phyloP scores from a whole-genome alignment of 2,329 filamentous ascomycete species.

The Helotiales sp. region DNA sequence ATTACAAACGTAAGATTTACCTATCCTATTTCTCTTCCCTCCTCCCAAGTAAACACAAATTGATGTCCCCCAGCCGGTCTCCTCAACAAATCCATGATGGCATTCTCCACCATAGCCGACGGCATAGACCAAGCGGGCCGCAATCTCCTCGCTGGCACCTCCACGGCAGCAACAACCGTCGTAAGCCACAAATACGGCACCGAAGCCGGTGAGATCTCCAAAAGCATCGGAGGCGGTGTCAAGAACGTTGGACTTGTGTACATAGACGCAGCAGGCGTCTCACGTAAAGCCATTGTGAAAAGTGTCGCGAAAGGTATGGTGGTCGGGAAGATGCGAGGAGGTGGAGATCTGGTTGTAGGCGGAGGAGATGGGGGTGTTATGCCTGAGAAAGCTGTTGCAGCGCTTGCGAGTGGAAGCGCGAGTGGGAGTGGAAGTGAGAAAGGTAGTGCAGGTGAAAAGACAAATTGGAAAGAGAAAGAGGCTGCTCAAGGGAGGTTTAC shows the following conservation, averaged over 20 bases:
- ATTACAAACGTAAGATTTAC: no score
- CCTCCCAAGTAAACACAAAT: no score
- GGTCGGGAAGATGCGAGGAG: constrained; percentile 74
- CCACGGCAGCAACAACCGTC: constrained; percentile 78
- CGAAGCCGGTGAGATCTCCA: constrained; percentile 79
- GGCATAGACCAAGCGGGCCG: constrained; percentile 87
- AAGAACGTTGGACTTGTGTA: constrained; percentile 98
- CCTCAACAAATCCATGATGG: constrained; percentile 94
- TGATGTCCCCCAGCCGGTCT: no score
- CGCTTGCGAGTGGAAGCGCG: not conserved
- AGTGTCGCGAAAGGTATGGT: constrained; percentile 97
- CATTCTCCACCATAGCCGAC: constrained; percentile 91
- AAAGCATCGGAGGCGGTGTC: constrained; percentile 77
- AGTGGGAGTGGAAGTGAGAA: not conserved
- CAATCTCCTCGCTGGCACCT: constrained; percentile 71
- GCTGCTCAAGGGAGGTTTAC: constrained; percentile 21
- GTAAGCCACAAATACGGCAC: constrained; percentile 87
- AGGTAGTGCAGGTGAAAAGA: not conserved
- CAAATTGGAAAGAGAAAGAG: constrained; percentile 30
- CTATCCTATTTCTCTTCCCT: no score
- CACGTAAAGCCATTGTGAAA: constrained; percentile 85
- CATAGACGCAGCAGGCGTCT: constrained; percentile 93
- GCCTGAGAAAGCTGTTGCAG: not conserved
- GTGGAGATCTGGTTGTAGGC: constrained; percentile 72
- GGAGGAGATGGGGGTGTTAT: constrained; percentile 43